Evolutionary conservation across 2,329 filamentous ascomycete genomes (phyloP).

Genomic region (Podosphaera leucotricha): DNA sequence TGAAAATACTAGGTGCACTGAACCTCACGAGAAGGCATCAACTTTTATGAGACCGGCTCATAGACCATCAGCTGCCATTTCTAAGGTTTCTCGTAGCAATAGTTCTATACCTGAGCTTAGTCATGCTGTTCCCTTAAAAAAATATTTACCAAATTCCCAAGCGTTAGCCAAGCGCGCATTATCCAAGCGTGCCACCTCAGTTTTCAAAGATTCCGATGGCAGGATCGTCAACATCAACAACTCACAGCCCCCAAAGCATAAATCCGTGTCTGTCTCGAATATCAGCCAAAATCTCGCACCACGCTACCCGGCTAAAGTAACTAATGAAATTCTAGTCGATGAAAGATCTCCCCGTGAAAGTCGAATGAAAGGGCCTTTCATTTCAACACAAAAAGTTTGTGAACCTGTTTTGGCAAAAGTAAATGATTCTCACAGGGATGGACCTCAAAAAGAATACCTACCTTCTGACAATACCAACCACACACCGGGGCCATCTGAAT

Average conservation of each 20-base stretch:
- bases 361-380: neutral
- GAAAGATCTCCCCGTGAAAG: neutral
- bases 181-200: conserved; percentile 26
- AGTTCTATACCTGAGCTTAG: conserved; percentile 2
- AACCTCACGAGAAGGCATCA: conserved; percentile 19
- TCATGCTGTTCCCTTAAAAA: conserved; percentile 10
- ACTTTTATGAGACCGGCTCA: conserved; percentile 35
- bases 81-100: conserved; percentile 5
- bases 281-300: conserved; percentile 12
- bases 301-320: conserved; percentile 8
- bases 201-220: conserved; percentile 27
- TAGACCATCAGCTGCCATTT: conserved; percentile 21
- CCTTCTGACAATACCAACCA: neutral
- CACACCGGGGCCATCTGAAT: conserved; percentile 2
- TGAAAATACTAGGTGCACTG: conserved; percentile 12
- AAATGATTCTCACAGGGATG: neutral
- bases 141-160: conserved; percentile 8
- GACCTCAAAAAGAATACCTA: neutral
- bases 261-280: conserved; percentile 2
- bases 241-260: neutral
- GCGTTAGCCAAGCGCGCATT: conserved; percentile 22
- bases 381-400: neutral
- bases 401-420: neutral
- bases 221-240: neutral
- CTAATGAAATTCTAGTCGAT: neutral